Base-by-base conservation (phyloP, 805 yeast species). In the Wickerhamiella occidentalis region DNA sequence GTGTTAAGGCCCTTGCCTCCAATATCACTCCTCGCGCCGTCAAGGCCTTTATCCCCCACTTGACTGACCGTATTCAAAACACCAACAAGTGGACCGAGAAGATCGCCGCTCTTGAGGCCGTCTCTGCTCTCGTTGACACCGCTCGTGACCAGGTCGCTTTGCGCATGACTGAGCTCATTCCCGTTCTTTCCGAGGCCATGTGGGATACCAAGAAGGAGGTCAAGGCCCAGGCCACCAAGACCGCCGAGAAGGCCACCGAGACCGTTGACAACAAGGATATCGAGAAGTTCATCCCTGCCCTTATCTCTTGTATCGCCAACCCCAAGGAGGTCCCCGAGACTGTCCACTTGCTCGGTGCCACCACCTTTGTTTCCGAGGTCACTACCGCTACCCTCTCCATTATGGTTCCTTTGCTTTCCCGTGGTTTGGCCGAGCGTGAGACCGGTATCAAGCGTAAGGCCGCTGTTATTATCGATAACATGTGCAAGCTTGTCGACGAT, bases 391-490 rank as follows among this genome's bases (percentile, higher is more conserved):
- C 98, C 65, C 79, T 92, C 67, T 88, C 98, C 70, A 90, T 92
- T 76, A 92, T 92, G 98, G 96, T 87, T 61, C 98, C 98, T 69
- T 79, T 92, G 69, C 80, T 92, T 71, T 80, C 95, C 63, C 90
- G 98, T 84, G 98, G 98, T 90, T 80, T 92, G 70, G 94, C 94
- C 67, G 98, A 92, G 79, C 92, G 98, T 80, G 98, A 92, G 68
- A 92, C 99, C 62, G 78, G 96, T 64, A 92, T 92, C 79, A 92
- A 92, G 85, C 88, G 99, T 80, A 92, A 92, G 79, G 83, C 97
- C 67, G 98, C 98, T 63, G 98, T 92, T 70, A 92, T 92, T 74
- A 84, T 90, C 66, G 99, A 92, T 74, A 92, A 92, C 95, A 92
- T 92, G 99, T 92, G 98, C 85, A 92, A 92, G 76, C 85, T 92